Evolutionary conservation across 2,329 filamentous ascomycete species (phyloP), one percentile per base, ranked within the genome.

Genomic region (Talaromyces albobiverticillius): DNA sequence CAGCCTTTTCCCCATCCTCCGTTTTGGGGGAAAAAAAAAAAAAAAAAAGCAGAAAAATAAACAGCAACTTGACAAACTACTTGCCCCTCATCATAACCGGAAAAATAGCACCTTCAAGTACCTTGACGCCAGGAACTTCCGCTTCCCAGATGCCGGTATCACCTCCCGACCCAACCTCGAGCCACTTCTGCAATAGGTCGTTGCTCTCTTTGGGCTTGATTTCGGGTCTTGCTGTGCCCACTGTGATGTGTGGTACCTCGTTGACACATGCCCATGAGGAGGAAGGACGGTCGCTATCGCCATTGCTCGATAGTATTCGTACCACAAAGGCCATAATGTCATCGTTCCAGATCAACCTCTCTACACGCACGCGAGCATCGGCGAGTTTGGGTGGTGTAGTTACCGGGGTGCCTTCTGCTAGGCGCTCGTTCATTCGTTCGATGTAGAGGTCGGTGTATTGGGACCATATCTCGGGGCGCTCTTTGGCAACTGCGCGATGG

Each of bases 181-280:
- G 67, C 93, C 93, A 97, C 56, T 78, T 78, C 59, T 79, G 79
- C 55, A 99, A 71, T 65, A 99, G 63, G 56, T 90, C 86, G 67
- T 99, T 99, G 74, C 92, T 95, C 77, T 99, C 93, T 72, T 89
- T 92, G 0, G 94, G 93, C 76, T 96, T 97, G 64, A 97, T 83
- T 7, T 78, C 71, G 45, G 79, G 72, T 60, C 85, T 82, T 9
- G 85, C 83, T 0, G 94, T 99, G 18, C 94, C 94, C 7, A 97
- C 79, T 0, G 94, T 99, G 56, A 99, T 83, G 68, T 99, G 94
- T 10, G 92, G 85, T 29, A 95, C 79, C 13, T 79, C 73, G 66
- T 99, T 99, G 41, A 83, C 81, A 57, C 86, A 93, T 53, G 84
- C 78, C 84, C 86, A 89, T 45, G 75, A 57, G 71, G 25, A 8